Evolutionary conservation across 2,329 filamentous ascomycete species (phyloP).

Genomic region (Colletotrichum navitas): DNA sequence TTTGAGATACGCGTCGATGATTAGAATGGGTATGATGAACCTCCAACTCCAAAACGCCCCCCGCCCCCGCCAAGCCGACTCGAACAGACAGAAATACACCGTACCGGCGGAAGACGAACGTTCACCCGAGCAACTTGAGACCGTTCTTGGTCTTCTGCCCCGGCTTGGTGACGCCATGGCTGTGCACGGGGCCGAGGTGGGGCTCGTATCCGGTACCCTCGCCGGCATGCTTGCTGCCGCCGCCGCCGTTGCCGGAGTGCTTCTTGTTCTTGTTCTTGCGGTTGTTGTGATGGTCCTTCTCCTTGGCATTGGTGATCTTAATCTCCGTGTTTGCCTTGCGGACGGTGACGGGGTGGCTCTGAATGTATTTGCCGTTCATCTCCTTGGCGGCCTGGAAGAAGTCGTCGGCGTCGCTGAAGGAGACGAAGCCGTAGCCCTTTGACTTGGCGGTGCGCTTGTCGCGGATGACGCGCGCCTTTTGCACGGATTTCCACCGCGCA

Average conservation of each 20-base stretch:
- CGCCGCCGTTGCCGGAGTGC: conserved; percentile 44
- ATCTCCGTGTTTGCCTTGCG: conserved; percentile 94
- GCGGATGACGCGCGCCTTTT: conserved; percentile 92
- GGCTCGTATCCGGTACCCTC: conserved; percentile 61
- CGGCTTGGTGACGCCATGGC: conserved; percentile 69
- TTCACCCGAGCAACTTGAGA: conserved; percentile 69
- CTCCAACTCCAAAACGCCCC: conserved; percentile 21
- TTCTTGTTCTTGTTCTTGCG: conserved; percentile 51
- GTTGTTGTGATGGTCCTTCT: conserved; percentile 48
- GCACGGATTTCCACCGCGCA: conserved; percentile 85
- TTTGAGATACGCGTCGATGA: not conserved
- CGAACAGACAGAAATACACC: not conserved
- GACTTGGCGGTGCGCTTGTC: conserved; percentile 98
- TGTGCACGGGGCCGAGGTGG: conserved; percentile 61
- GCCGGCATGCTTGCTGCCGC: conserved; percentile 51
- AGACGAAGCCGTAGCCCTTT: conserved; percentile 96
- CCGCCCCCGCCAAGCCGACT: not conserved
- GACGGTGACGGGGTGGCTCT: conserved; percentile 91
- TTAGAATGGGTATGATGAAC: conserved; percentile 18
- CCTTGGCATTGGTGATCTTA: conserved; percentile 76
- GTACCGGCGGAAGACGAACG: not conserved
- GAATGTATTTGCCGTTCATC: conserved; percentile 99
- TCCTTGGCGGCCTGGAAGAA: conserved; percentile 97
- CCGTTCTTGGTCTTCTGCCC: conserved; percentile 78
- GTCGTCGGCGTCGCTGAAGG: conserved; percentile 94